A percentile compares a stretch with the other conserved stretches of the same genome.
Evolutionary conservation across 257 asterid genomes (phyloP).

Genomic region (Forsythia suspensa): DNA sequence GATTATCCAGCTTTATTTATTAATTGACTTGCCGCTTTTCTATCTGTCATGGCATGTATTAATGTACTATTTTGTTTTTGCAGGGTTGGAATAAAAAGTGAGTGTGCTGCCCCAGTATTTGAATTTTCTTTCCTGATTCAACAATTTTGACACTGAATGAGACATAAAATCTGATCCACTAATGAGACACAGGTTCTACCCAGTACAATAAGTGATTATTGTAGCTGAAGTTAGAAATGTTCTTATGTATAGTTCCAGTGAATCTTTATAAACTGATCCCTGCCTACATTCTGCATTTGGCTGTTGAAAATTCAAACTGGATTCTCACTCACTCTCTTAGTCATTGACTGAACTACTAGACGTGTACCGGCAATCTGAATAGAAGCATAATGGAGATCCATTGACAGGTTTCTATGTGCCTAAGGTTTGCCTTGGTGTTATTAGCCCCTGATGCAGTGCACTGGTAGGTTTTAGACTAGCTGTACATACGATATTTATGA

Average conservation of each 20-base stretch:
- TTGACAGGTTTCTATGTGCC: neutral
- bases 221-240: neutral
- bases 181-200: neutral
- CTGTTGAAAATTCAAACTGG: neutral
- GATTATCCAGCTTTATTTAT: neutral
- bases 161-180: neutral
- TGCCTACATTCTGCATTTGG: neutral
- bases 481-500: neutral
- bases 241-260: neutral
- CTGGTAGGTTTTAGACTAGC: neutral
- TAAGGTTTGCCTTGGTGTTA: neutral
- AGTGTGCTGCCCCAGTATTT: constrained; percentile 24
- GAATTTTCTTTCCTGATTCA: neutral
- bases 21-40: neutral
- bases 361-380: neutral
- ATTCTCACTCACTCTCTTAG: neutral
- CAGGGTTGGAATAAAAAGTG: constrained; percentile 92
- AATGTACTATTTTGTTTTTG: constrained; percentile 19
- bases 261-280: neutral
- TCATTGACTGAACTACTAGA: neutral
- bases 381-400: neutral
- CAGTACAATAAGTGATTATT: neutral
- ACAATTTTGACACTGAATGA: neutral
- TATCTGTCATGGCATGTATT: neutral
- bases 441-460: neutral